These are phyloP conservation scores for Mrakia gelida DNA, from an alignment of 768 basidiomycete genomes.

Conservation along the genomic window DNA sequence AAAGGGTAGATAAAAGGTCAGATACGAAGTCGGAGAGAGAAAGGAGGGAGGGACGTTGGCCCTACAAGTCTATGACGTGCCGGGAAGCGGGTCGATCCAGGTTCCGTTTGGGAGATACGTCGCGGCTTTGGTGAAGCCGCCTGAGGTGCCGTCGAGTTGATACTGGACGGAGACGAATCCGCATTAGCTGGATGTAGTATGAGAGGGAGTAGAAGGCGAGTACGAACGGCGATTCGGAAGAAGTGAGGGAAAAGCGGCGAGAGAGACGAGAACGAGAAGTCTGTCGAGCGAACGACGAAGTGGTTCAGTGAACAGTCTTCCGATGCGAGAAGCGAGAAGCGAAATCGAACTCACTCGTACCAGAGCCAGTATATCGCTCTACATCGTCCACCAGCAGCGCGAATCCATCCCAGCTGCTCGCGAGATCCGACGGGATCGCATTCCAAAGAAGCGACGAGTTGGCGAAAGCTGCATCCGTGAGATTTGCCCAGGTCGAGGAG, in stretches of 20 bases:
- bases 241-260: conserved; percentile 21
- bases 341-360: conserved; percentile 50
- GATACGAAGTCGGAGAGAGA: not conserved
- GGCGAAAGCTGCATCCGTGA: not conserved
- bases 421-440: conserved; percentile 45
- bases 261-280: conserved; percentile 11
- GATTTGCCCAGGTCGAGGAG: conserved; percentile 50
- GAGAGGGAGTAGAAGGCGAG: conserved; percentile 35
- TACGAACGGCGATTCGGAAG: conserved; percentile 29
- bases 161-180: no score
- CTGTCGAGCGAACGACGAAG: conserved; percentile 52
- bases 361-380: conserved; percentile 65
- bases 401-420: conserved; percentile 68
- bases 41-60: not conserved
- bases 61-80: not conserved
- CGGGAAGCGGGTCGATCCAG: conserved; percentile 64
- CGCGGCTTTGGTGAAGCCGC: conserved; percentile 20
- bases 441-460: conserved; percentile 53
- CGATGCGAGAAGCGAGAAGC: not conserved
- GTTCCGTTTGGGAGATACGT: conserved; percentile 73
- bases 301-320: conserved; percentile 24
- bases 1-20: no score
- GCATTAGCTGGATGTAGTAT: no score
- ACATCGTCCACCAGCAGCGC: conserved; percentile 80
- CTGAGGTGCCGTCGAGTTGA: conserved; percentile 2